Base-by-base conservation (phyloP, 2,329 filamentous ascomycete species). In the Verticillium dahliae region DNA sequence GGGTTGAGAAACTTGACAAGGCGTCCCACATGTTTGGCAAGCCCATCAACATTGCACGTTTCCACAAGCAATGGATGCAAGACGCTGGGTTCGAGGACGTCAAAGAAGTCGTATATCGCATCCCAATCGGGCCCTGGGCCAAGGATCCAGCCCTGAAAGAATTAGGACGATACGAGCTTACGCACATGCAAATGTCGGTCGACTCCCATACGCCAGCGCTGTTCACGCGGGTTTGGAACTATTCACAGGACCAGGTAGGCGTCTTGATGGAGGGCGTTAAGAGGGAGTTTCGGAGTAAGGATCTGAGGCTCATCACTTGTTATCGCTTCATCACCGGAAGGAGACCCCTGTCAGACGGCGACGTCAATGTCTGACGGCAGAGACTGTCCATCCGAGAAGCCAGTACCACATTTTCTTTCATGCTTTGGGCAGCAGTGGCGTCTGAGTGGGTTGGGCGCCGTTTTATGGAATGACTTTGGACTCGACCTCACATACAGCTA, bases 161-260 rank as follows among this genome's bases (percentile, higher is more conserved):
- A 57, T 64, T 76, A 0, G 74, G 74, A 41, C 66, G 67, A 0
- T 76, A 69, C 58, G 75, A 77, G 67, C 67, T 73, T 54, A 67
- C 72, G 0, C 74, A 78, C 55, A 76, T 77, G 75, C 74, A 77
- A 60, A 77, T 77, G 75, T 75, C 75, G 15, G 75, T 75, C 1
- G 76, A 75, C 56, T 77, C 75, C 11, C 74, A 78, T 59, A 76
- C 74, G 1, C 75, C 73, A 0, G 76, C 76, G 0, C 67, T 78
- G 10, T 75, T 78, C 62, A 74, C 75, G 0, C 70, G 76, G 1
- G 74, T 76, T 0, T 71, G 69, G 63, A 70, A 72, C 56, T 77
- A 74, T 60, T 68, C 75, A 0, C 69, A 77, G 10, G 77, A 80
- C 50, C 74, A 77, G 27, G 75, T 76, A 0, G 67, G 73, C 62